Evolutionary conservation across 176 grass and related monocot genomes (phyloP).

Genomic region (Juncus inflexus): DNA sequence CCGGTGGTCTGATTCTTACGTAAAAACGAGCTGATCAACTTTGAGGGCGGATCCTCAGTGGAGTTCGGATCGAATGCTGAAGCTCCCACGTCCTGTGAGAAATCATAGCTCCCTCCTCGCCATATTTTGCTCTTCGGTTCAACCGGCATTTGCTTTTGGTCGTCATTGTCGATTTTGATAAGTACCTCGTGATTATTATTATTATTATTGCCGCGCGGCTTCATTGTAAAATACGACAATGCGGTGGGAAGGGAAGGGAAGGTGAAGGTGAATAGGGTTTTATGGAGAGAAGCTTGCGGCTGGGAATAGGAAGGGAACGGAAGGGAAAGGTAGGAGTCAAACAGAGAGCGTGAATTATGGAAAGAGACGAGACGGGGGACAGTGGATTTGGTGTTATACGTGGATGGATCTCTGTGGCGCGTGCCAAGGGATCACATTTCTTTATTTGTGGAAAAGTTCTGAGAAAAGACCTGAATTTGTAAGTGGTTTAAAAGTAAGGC

Average conservation of each 20-base stretch:
- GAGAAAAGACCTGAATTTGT: no score
- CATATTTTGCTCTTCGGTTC: slow-evolving; percentile 35
- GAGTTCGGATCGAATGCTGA: slow-evolving; percentile 51
- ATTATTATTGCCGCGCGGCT: neutral
- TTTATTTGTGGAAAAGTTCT: no score
- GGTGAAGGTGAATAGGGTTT: neutral
- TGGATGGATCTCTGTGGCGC: neutral
- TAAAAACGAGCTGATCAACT: slow-evolving; percentile 71
- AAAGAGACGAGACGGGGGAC: neutral
- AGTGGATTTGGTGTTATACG: neutral
- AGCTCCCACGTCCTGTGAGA: slow-evolving; percentile 25
- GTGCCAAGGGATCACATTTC: neutral
- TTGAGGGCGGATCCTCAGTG: slow-evolving; percentile 58
- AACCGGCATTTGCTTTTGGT: slow-evolving; percentile 17
- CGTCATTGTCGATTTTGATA: slow-evolving; percentile 66
- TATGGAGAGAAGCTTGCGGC: neutral
- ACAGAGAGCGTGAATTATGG: neutral
- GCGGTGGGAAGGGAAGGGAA: no score
- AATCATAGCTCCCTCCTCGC: slow-evolving; percentile 42
- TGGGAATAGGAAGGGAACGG: slow-evolving; percentile 13
- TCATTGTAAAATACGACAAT: neutral
- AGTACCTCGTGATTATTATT: slow-evolving; percentile 52
- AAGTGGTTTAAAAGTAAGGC: no score
- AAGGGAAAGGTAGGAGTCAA: neutral
- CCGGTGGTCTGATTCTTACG: slow-evolving; percentile 56